Percentiles rank a stretch among this genome's conserved stretches.
These are phyloP conservation scores for Kodamaea derodonti DNA, from an alignment of 1,139 yeast genomes.

Conservation along the genomic window DNA sequence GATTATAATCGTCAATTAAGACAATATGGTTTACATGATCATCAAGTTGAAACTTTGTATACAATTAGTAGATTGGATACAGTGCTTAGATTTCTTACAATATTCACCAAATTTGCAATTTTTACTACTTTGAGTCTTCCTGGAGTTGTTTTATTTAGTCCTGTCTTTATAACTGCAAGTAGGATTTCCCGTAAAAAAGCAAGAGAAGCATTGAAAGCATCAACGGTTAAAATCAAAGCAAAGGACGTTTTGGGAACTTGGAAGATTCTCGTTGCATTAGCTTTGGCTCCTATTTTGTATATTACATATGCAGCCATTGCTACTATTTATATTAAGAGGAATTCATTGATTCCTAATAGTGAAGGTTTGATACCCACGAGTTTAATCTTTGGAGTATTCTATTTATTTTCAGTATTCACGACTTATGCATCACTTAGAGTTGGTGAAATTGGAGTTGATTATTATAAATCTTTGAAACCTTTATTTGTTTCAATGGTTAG, in stretches of 20 bases:
- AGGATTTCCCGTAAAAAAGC: constrained; percentile 70
- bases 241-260: constrained; percentile 59
- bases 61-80: constrained; percentile 42
- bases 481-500: constrained; percentile 36
- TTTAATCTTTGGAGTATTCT: constrained; percentile 29
- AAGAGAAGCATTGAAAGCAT: constrained; percentile 74
- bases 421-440: constrained; percentile 41
- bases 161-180: constrained; percentile 80
- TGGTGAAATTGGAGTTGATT: constrained; percentile 42
- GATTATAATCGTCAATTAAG: constrained; percentile 65
- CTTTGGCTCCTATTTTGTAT: constrained; percentile 41
- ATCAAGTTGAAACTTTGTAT: constrained; percentile 72
- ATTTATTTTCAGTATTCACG: constrained; percentile 39
- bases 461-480: constrained; percentile 38
- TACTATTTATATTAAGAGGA: constrained; percentile 25
- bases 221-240: constrained; percentile 86
- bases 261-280: constrained; percentile 45
- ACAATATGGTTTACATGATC: constrained; percentile 79
- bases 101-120: constrained; percentile 52
- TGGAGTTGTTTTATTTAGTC: constrained; percentile 79
- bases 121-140: constrained; percentile 71
- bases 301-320: constrained; percentile 40
- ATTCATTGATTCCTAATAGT: constrained; percentile 8
- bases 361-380: constrained; percentile 10
- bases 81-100: constrained; percentile 44